Evolutionary conservation across 768 basidiomycete species (phyloP).

Genomic region (Boletus pseudopeckii): DNA sequence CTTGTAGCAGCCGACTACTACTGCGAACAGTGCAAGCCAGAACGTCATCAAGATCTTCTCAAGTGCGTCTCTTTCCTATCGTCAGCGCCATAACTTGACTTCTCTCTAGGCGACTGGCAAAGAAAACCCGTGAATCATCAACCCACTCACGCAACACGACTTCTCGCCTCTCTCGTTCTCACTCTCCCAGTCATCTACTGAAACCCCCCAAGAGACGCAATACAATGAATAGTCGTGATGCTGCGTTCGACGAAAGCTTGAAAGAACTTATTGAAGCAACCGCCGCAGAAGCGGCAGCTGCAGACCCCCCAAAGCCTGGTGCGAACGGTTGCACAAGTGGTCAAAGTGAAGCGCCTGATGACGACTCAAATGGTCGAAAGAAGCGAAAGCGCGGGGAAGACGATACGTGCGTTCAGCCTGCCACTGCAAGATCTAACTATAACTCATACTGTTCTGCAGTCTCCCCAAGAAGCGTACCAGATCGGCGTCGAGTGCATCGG

Average conservation of each 20-base stretch:
- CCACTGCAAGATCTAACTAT: not conserved
- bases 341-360: constrained; percentile 43
- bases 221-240: constrained; percentile 97
- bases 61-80: constrained; percentile 51
- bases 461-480: constrained; percentile 67
- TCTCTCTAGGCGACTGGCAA: constrained; percentile 54
- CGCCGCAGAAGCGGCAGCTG: constrained; percentile 64
- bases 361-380: constrained; percentile 50
- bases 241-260: constrained; percentile 85
- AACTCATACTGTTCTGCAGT: constrained; percentile 31
- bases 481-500: constrained; percentile 70
- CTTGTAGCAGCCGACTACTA: constrained; percentile 82
- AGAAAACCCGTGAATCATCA: constrained; percentile 61
- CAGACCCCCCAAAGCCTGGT: constrained; percentile 36
- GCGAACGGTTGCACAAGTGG: constrained; percentile 41
- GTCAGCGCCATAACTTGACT: constrained; percentile 15
- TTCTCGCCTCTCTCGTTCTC: constrained; percentile 70
- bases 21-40: constrained; percentile 91
- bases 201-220: constrained; percentile 84
- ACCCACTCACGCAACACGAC: constrained; percentile 56
- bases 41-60: constrained; percentile 76
- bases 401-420: constrained; percentile 51
- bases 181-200: constrained; percentile 59
- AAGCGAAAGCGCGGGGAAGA: constrained; percentile 79
- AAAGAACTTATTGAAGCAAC: constrained; percentile 74